phyloP scores from a whole-genome alignment of 2,329 filamentous ascomycete species.

The Grosmannia serpens region DNA sequence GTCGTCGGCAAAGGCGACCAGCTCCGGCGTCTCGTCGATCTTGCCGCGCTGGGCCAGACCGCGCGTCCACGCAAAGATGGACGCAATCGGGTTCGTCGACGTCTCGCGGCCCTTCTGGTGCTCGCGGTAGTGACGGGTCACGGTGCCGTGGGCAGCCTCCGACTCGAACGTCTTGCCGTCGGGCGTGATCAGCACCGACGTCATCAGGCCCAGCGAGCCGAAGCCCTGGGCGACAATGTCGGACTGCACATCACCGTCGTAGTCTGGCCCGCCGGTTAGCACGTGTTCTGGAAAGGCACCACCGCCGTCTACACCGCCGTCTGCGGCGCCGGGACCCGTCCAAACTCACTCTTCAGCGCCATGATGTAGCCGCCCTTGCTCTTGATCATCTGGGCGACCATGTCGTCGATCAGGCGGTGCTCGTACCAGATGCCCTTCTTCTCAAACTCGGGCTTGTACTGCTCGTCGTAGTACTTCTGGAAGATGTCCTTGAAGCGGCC shows the following conservation, averaged over 20 bases:
- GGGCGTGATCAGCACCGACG: conserved; percentile 90
- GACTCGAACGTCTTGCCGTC: conserved; percentile 96
- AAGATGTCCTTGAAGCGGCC: conserved; percentile 99
- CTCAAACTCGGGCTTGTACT: conserved; percentile 84
- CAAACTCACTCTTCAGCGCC: conserved; percentile 88
- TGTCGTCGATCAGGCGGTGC: conserved; percentile 97
- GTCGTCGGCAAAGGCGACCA: conserved; percentile 81
- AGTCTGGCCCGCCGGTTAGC: conserved; percentile 50
- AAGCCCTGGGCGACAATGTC: conserved; percentile 98
- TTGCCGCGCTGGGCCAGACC: conserved; percentile 87
- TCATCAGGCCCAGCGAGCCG: conserved; percentile 96
- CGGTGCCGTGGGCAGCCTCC: conserved; percentile 94
- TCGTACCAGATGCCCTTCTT: conserved; percentile 96
- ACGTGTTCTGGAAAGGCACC: neutral
- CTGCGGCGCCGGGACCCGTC: neutral
- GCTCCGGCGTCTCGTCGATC: conserved; percentile 84
- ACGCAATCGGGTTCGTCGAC: conserved; percentile 96
- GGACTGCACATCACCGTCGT: conserved; percentile 97
- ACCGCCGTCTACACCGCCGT: neutral
- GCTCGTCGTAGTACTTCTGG: conserved; percentile 84
- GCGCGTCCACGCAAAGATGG: conserved; percentile 98
- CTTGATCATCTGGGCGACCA: conserved; percentile 99
- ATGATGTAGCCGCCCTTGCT: conserved; percentile 92
- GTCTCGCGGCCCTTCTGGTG: conserved; percentile 97
- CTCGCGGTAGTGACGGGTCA: conserved; percentile 96